Evolutionary conservation across 371 early-diverging fungal species (phyloP).

Genomic region (Mucor irregularis): DNA sequence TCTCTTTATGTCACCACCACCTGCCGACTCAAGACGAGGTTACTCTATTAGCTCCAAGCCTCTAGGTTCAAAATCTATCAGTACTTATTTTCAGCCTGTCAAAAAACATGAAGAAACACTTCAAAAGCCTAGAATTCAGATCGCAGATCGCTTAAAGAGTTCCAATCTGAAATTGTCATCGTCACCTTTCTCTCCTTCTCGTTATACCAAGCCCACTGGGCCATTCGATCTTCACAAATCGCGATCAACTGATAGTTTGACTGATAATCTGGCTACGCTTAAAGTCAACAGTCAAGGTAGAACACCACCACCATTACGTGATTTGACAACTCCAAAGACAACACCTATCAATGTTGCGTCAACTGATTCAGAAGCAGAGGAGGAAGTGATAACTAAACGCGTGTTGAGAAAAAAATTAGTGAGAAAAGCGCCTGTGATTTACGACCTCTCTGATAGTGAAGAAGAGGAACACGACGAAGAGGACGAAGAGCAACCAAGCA

Average conservation of each 20-base stretch:
- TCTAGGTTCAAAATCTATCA: conserved; percentile 6
- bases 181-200: background rate
- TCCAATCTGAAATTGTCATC: background rate
- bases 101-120: background rate
- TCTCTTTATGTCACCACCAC: conserved; percentile 3
- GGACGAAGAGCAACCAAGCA: background rate
- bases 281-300: background rate
- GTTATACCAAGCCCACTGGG: background rate
- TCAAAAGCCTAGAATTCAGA: background rate
- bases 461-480: conserved; percentile 1
- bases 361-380: background rate
- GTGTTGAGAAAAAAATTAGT: conserved; percentile 7
- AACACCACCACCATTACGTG: background rate
- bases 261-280: background rate
- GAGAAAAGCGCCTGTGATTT: background rate
- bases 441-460: background rate
- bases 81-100: conserved; percentile 12
- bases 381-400: background rate
- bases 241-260: conserved; percentile 2
- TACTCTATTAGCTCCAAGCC: background rate
- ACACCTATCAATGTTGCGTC: too few relatives aligned
- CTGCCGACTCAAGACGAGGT: background rate
- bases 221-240: background rate
- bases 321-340: background rate
- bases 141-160: conserved; percentile 8